Conservation (phyloP, 202 grass and related monocot species). For the Brachypodium distachyon region DNA sequence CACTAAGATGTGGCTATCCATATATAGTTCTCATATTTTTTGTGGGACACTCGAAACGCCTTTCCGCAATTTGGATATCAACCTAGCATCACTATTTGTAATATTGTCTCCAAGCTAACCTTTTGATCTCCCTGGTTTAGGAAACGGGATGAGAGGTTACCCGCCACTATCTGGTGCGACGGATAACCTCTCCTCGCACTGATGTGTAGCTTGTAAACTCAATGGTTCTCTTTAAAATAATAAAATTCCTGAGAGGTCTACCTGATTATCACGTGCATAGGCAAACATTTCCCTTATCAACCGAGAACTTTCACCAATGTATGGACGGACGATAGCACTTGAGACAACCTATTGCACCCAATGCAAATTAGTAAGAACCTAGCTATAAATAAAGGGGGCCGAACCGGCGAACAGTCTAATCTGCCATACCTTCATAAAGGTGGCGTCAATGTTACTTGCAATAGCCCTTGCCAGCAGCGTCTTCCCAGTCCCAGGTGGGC, state of each 20-base stretch:
- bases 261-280: conserved; percentile 1
- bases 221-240: too few relatives aligned
- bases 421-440: neutral
- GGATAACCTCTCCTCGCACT: too few relatives aligned
- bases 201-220: too few relatives aligned
- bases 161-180: too few relatives aligned
- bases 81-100: too few relatives aligned
- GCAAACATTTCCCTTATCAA: neutral
- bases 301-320: neutral
- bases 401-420: neutral
- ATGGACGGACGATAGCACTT: neutral
- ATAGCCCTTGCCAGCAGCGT: neutral
- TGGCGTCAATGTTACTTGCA: conserved; percentile 1
- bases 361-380: neutral
- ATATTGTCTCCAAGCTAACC: too few relatives aligned
- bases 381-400: neutral
- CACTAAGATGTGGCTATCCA: too few relatives aligned
- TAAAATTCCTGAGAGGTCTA: neutral
- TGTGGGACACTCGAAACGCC: too few relatives aligned
- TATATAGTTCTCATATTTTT: too few relatives aligned
- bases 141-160: too few relatives aligned
- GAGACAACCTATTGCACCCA: conserved; percentile 1
- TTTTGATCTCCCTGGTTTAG: too few relatives aligned
- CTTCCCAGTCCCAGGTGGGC: conserved; percentile 10
- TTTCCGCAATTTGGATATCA: too few relatives aligned